Base-by-base conservation (phyloP, 2,329 filamentous ascomycete species). In the Aspergillus vadensis region DNA sequence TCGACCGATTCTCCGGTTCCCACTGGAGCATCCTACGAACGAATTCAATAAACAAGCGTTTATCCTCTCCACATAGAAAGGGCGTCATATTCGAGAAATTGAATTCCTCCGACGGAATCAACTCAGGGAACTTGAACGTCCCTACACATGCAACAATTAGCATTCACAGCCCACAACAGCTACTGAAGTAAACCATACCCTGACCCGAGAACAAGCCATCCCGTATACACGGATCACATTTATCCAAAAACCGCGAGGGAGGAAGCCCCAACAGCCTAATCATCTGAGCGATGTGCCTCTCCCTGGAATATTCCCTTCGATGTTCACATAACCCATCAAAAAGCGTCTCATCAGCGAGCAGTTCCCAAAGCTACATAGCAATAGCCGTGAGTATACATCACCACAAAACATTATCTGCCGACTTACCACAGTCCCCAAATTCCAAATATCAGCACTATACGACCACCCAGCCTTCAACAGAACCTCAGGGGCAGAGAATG, bases 371-470 rank as follows among this genome's bases (percentile, higher is more conserved):
- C 68, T 72, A n/a, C 60, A 55, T 39, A 10, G 50, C 39, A 2
- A 49, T 43, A 36, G 21, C n/a, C 0, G 27, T 57, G 21, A 19
- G 21, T 23, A 55, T 43, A 57, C 30, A 23, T 19, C 32, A 36
- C 32, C 4, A 36, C 12, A 4, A 36, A 36, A 0, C 15, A 23
- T 39, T 9, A 14, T 15, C 5, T 48, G 47, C 4, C 2, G 10
- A 21, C 67, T 61, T 63, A 68, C 65, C 67, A 74, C 65, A 19
- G 65, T 65, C 2, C 69, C 71, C 15, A 76, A 56, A 57, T 74
- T 75, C 73, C 72, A 76, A 41, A 76, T 74, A 64, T 75, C 73
- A 3, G 70, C 70, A 43, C 70, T 71, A 61, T 74, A 75, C 4
- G 67, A 68, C 70, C 69, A 75, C 1, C 63, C 66, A 6, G 64